Evolutionary conservation across 2,329 filamentous ascomycete genomes (phyloP).

Genomic region (Alternaria angustiovoidea): DNA sequence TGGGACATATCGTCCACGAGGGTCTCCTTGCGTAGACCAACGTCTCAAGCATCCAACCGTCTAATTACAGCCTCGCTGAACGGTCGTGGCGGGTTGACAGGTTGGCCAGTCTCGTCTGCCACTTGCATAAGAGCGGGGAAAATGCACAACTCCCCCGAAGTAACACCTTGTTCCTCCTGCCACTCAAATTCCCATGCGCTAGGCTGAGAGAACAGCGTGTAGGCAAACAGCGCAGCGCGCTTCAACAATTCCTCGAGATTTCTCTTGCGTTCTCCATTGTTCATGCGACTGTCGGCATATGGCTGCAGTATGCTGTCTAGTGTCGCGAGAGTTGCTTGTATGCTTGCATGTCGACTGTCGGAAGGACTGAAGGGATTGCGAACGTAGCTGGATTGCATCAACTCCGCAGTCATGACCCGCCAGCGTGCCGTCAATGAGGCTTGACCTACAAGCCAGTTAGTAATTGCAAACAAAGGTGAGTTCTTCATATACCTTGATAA

Average conservation of each 20-base stretch:
- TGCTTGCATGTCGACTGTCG: constrained; percentile 37
- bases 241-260: constrained; percentile 50
- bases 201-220: constrained; percentile 48
- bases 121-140: constrained; percentile 48
- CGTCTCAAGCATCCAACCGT: constrained; percentile 31
- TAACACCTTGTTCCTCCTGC: constrained; percentile 31
- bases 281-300: constrained; percentile 36
- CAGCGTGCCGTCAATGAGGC: constrained; percentile 35
- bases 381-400: constrained; percentile 38
- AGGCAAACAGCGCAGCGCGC: constrained; percentile 45
- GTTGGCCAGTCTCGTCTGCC: constrained; percentile 39
- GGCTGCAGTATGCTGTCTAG: constrained; percentile 41
- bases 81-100: constrained; percentile 35
- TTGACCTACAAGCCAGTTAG: constrained; percentile 19
- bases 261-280: constrained; percentile 35
- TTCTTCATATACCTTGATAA: too few species aligned
- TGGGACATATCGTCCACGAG: not conserved
- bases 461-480: too few species aligned
- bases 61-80: constrained; percentile 43
- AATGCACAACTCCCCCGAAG: constrained; percentile 42
- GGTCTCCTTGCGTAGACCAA: not conserved
- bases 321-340: constrained; percentile 26
- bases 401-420: constrained; percentile 42
- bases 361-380: constrained; percentile 32
- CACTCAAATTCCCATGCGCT: constrained; percentile 47